Conservation (phyloP, 2,329 filamentous ascomycete species). For the Monosporascus sp. region DNA sequence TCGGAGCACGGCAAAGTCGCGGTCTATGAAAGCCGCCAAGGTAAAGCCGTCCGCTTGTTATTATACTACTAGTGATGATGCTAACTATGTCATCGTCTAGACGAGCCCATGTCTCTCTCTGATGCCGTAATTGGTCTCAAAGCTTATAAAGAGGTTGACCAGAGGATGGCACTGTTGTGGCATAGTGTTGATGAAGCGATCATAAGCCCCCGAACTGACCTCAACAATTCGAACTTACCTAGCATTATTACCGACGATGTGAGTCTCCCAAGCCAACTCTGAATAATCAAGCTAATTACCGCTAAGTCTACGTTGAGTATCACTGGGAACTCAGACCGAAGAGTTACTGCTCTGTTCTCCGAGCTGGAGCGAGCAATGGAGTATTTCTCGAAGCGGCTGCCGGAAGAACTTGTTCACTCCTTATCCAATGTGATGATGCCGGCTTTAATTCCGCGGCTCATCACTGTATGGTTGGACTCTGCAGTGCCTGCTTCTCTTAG, state of each 20-base stretch:
- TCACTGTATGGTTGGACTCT: slow-evolving; percentile 68
- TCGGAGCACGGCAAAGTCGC: slow-evolving; percentile 46
- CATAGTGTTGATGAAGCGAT: slow-evolving; percentile 57
- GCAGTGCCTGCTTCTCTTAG: slow-evolving; percentile 70
- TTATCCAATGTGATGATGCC: slow-evolving; percentile 68
- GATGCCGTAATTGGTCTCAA: slow-evolving; percentile 52
- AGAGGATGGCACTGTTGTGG: slow-evolving; percentile 56
- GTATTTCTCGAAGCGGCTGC: slow-evolving; percentile 48
- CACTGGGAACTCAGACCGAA: slow-evolving; percentile 36
- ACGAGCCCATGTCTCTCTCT: slow-evolving; percentile 45
- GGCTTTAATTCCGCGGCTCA: slow-evolving; percentile 60
- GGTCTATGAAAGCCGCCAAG: slow-evolving; percentile 46
- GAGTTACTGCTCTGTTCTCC: slow-evolving; percentile 44
- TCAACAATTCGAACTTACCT: slow-evolving; percentile 26
- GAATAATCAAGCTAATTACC: slow-evolving; percentile 8
- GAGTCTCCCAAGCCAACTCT: slow-evolving; percentile 13
- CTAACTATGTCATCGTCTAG: slow-evolving; percentile 26
- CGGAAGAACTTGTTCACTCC: slow-evolving; percentile 48
- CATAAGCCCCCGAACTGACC: slow-evolving; percentile 53
- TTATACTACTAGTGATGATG: neutral
- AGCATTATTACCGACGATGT: slow-evolving; percentile 38
- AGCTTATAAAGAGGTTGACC: slow-evolving; percentile 56
- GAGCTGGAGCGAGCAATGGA: slow-evolving; percentile 48
- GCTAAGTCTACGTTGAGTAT: slow-evolving; percentile 38
- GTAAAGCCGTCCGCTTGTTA: slow-evolving; percentile 27